Evolutionary conservation across 2,329 filamentous ascomycete species (phyloP).

Genomic region (Aspergillus intermedius): DNA sequence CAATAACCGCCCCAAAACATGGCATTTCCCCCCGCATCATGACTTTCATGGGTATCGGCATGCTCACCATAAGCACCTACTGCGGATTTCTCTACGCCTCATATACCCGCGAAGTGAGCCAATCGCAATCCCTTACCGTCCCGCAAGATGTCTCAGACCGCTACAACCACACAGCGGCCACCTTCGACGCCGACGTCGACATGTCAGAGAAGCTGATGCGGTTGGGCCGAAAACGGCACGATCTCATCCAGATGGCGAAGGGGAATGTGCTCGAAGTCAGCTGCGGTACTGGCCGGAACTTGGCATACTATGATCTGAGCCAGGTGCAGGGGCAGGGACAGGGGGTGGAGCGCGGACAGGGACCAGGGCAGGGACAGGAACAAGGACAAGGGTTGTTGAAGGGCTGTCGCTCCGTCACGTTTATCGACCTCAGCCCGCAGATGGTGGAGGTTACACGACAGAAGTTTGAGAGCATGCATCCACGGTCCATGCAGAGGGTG

Average conservation of each 20-base stretch:
- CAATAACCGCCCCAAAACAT: conserved; percentile 4
- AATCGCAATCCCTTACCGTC: conserved; percentile 25
- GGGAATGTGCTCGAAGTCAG: conserved; percentile 46
- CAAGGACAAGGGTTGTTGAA: conserved; percentile 22
- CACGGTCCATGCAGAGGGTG: conserved; percentile 15
- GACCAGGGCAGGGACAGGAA: conserved; percentile 14
- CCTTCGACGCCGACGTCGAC: conserved; percentile 43
- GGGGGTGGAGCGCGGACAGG: conserved; percentile 9
- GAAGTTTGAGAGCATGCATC: conserved; percentile 37
- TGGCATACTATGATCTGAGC: conserved; percentile 36
- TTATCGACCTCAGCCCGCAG: conserved; percentile 43
- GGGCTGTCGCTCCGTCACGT: conserved; percentile 38
- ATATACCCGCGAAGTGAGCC: conserved; percentile 32
- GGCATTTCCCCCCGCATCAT: conserved; percentile 27
- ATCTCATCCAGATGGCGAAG: conserved; percentile 36
- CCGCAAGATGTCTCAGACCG: conserved; percentile 41
- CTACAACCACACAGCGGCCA: conserved; percentile 38
- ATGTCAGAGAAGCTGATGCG: conserved; percentile 39
- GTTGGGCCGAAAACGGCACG: conserved; percentile 34
- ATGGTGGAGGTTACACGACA: conserved; percentile 42
- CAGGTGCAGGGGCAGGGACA: conserved; percentile 25
- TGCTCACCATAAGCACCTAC: conserved; percentile 39
- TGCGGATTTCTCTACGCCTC: conserved; percentile 38
- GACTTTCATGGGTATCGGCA: conserved; percentile 32
- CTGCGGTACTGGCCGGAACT: conserved; percentile 45